Percentiles rank a stretch among this genome's conserved stretches.
Conservation (phyloP, 768 basidiomycete genomes). For the Auricularia sp. region DNA sequence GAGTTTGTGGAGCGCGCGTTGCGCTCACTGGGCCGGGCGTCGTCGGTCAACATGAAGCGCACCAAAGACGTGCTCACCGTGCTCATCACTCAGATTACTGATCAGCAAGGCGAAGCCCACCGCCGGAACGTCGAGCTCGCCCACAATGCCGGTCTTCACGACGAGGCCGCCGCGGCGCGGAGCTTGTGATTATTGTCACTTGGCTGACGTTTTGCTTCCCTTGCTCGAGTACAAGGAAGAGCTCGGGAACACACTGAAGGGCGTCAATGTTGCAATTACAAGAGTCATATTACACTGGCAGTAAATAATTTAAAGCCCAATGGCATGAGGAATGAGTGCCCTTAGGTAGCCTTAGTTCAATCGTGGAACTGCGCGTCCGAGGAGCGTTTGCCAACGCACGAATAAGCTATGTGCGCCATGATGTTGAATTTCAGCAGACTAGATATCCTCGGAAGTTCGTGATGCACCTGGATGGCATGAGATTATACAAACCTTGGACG, state of each 20-base stretch:
- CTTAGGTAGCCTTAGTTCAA: conserved; percentile 20
- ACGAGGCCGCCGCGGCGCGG: conserved; percentile 54
- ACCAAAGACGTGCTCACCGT: conserved; percentile 44
- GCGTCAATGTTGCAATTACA: conserved; percentile 42
- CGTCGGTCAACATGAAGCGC: not conserved
- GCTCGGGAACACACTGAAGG: conserved; percentile 31
- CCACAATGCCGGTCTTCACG: conserved; percentile 42
- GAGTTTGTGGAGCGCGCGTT: too few species aligned
- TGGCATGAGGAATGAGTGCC: conserved; percentile 1
- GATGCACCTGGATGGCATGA: too few species aligned
- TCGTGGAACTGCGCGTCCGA: conserved; percentile 10
- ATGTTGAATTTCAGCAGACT: conserved; percentile 23
- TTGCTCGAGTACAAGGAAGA: conserved; percentile 45
- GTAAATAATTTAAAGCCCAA: conserved; percentile 60
- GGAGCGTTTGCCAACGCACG: conserved; percentile 43
- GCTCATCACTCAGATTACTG: not conserved
- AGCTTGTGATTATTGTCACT: conserved; percentile 44
- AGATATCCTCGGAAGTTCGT: too few species aligned
- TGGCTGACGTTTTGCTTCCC: conserved; percentile 64
- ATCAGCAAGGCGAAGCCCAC: conserved; percentile 54
- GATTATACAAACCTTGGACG: too few species aligned
- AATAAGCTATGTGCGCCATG: conserved; percentile 45
- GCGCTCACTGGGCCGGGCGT: not conserved
- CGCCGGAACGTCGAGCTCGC: conserved; percentile 56
- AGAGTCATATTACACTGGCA: conserved; percentile 54